A percentile compares a stretch with the other conserved stretches of the same genome.
Conservation (phyloP, 768 basidiomycete genomes). For the Auriculariales sp. region DNA sequence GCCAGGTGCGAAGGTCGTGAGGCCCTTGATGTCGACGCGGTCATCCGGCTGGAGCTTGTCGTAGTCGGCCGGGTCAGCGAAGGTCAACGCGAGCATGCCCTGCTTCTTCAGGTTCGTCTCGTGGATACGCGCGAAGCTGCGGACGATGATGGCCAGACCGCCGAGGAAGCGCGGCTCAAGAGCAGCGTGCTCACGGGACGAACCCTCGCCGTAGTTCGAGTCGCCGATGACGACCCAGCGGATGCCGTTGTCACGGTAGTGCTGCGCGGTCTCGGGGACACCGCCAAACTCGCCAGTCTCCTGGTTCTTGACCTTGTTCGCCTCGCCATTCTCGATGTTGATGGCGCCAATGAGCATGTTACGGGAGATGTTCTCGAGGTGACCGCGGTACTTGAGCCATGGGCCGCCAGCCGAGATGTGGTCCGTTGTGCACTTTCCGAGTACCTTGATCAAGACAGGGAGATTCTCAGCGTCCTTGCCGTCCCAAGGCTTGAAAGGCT, state of each 20-base stretch:
- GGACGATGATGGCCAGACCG: conserved; percentile 88
- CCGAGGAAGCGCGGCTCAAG: conserved; percentile 92
- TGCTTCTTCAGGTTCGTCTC: conserved; percentile 99
- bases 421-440: conserved; percentile 98
- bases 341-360: conserved; percentile 98
- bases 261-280: conserved; percentile 74
- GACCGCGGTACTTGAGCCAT: conserved; percentile 99
- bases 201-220: conserved; percentile 95
- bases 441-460: conserved; percentile 93
- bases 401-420: conserved; percentile 97
- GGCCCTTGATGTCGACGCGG: conserved; percentile 76
- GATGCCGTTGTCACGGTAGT: conserved; percentile 79
- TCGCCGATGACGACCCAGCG: conserved; percentile 98
- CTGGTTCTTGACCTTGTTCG: conserved; percentile 91
- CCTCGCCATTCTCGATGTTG: conserved; percentile 88
- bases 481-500: conserved; percentile 86
- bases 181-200: conserved; percentile 94
- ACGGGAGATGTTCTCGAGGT: conserved; percentile 96
- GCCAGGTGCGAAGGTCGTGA: conserved; percentile 80
- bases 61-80: conserved; percentile 85
- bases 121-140: conserved; percentile 96
- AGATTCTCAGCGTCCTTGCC: conserved; percentile 81
- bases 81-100: conserved; percentile 94
- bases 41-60: conserved; percentile 82
- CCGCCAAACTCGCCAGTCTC: conserved; percentile 70